Base-by-base conservation (phyloP, 306 rosid species). In the Gynostemma pentaphyllum region DNA sequence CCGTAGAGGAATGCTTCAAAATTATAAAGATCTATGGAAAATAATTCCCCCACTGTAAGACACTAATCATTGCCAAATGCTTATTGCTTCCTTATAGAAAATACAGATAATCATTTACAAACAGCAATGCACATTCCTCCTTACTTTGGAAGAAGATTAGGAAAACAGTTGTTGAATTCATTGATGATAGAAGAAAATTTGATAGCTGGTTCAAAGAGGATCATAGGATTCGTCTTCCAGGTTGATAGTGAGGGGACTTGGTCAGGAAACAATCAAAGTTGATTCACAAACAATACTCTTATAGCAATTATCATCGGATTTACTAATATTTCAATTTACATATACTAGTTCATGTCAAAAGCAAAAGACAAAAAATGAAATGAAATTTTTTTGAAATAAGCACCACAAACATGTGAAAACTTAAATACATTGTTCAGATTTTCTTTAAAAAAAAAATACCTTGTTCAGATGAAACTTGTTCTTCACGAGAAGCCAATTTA, bases 341-440 rank as follows among this genome's bases (percentile, higher is more conserved):
- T 23, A 7, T 23, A 32, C 7, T 24, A 23, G 66, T 24, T 40
- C 34, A 1, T 40, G 63, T 10, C 63, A 64, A 45, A 45, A 9
- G 44, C 11, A 26, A 1, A 28, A 64, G 16, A 45, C 11, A 45
- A 64, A 41, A 51, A 37, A 23, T 49, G 49, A 62, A 52, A 59
- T 9, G 3, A 7, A 32, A 32, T 2, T 7, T 32, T 3, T 0
- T 32, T 21, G 37, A 45, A 9, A 22, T 10, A 41, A 4, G 18
- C 39, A 21, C 57, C 23, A 22, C 26, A 48, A 5, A 10, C 37
- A 11, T 40, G 46, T 9, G 7, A 14, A 42, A 32, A 48, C 30
- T 21, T n/a, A 32, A 5, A 57, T 74, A 85, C 96, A 94, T 73
- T 22, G 70, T 10, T 39, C 53, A 19, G 46, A 18, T 26, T n/a